A percentile compares a stretch with the other conserved stretches of the same genome.
Evolutionary conservation across 148 eudicot species (phyloP).

Genomic region (Tetragonia tetragonoides): DNA sequence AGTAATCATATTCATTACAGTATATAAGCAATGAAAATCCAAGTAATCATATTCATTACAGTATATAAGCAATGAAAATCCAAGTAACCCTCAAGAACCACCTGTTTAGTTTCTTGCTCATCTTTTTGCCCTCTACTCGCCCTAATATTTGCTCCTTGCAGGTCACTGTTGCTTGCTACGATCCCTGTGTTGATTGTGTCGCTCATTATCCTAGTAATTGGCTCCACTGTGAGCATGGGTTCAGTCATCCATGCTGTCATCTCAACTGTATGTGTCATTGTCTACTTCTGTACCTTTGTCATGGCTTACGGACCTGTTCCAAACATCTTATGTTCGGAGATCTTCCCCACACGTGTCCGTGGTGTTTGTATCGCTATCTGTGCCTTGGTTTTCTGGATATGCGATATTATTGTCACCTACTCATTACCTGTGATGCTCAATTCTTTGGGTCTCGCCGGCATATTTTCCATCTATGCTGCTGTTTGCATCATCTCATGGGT

Average conservation of each 20-base stretch:
- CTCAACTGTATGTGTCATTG: conserved; percentile 67
- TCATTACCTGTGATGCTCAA: conserved; percentile 66
- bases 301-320: conserved; percentile 91
- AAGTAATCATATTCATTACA: too few relatives aligned
- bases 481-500: conserved; percentile 66
- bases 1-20: too few relatives aligned
- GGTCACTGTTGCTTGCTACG: conserved; percentile 70
- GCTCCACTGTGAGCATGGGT: conserved; percentile 40
- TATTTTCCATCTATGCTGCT: conserved; percentile 62
- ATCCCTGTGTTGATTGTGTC: conserved; percentile 64
- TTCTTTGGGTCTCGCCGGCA: conserved; percentile 65
- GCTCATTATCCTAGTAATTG: conserved; percentile 50
- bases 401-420: conserved; percentile 80
- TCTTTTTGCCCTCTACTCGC: not conserved
- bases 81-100: too few relatives aligned
- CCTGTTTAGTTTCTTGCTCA: too few relatives aligned
- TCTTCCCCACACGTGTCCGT: conserved; percentile 95
- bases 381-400: conserved; percentile 65
- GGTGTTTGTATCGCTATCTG: conserved; percentile 91
- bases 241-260: conserved; percentile 51
- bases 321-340: conserved; percentile 84
- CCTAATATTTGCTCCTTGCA: conserved; percentile 23
- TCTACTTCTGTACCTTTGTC: conserved; percentile 82
- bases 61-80: too few relatives aligned
- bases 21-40: too few relatives aligned